Conservation (phyloP, 2,329 filamentous ascomycete species). For the Penicillium capsulatum region DNA sequence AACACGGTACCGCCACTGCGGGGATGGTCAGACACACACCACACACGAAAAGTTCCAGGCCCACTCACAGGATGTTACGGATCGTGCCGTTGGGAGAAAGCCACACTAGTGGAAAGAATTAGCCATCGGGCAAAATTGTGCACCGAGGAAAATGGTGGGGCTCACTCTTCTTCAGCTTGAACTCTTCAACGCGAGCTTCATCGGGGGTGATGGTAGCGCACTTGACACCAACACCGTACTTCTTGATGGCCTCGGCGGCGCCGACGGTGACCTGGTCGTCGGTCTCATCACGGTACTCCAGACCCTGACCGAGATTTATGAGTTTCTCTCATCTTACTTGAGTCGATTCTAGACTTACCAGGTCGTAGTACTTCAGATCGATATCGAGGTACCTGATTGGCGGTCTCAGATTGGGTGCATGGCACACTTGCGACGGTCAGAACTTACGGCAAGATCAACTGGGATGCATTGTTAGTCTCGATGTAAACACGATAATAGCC, state of each 20-base stretch:
- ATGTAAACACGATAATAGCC: neutral
- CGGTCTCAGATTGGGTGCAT: conserved; percentile 16
- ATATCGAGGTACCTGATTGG: conserved; percentile 72
- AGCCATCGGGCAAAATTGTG: conserved; percentile 5
- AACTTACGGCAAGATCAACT: conserved; percentile 76
- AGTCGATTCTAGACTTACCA: conserved; percentile 46
- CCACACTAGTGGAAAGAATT: conserved; percentile 65
- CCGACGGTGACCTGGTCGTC: conserved; percentile 94
- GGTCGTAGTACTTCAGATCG: conserved; percentile 96
- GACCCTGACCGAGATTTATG: conserved; percentile 49
- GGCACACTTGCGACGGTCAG: neutral
- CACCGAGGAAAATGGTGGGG: conserved; percentile 6
- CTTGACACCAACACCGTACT: conserved; percentile 98
- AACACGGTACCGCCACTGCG: conserved; percentile 84
- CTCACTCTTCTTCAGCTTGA: conserved; percentile 96
- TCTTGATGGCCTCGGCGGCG: conserved; percentile 95
- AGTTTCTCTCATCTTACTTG: neutral
- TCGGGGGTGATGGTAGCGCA: conserved; percentile 99
- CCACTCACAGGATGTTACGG: conserved; percentile 57
- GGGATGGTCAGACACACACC: neutral
- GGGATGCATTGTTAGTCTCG: conserved; percentile 17
- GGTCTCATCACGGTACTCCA: conserved; percentile 93
- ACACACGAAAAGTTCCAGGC: neutral
- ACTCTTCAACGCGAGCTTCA: conserved; percentile 93
- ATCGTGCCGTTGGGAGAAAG: conserved; percentile 92